Evolutionary conservation across 345 rosid species (phyloP).

Genomic region (Brassica cretica): DNA sequence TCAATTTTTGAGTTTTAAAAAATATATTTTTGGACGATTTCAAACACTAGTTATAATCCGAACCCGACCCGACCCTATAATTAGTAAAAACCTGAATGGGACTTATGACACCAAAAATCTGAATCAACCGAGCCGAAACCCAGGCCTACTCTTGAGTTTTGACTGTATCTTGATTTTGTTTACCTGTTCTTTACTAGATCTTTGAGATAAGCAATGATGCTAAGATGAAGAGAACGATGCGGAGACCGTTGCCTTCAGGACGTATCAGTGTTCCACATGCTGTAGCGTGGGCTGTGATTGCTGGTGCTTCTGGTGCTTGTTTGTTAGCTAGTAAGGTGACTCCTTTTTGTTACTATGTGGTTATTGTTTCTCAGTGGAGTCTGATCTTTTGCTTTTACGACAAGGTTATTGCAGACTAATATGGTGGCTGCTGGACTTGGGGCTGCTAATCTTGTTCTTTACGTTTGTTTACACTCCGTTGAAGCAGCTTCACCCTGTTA

Average conservation of each 20-base stretch:
- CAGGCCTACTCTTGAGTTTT: not conserved
- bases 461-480: constrained; percentile 73
- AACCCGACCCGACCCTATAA: too few relatives aligned
- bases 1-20: too few relatives aligned
- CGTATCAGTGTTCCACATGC: constrained; percentile 71
- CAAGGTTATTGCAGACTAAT: constrained; percentile 93
- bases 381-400: constrained; percentile 46
- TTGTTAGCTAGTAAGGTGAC: constrained; percentile 77
- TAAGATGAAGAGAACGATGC: constrained; percentile 88
- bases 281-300: constrained; percentile 71
- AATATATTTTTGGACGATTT: too few relatives aligned
- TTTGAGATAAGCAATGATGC: constrained; percentile 87
- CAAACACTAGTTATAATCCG: too few relatives aligned
- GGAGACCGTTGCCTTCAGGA: constrained; percentile 86
- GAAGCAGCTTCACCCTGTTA: constrained; percentile 96
- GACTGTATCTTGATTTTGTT: not conserved
- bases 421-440: constrained; percentile 87
- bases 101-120: too few relatives aligned
- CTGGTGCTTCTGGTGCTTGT: constrained; percentile 74
- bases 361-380: constrained; percentile 2
- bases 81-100: too few relatives aligned
- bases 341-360: constrained; percentile 11
- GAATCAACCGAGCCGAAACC: too few relatives aligned
- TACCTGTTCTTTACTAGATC: constrained; percentile 42
- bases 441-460: constrained; percentile 73